A percentile compares a stretch with the other conserved stretches of the same genome.
Evolutionary conservation across 2,329 filamentous ascomycete genomes (phyloP).

Genomic region (Trichoderma sp.): DNA sequence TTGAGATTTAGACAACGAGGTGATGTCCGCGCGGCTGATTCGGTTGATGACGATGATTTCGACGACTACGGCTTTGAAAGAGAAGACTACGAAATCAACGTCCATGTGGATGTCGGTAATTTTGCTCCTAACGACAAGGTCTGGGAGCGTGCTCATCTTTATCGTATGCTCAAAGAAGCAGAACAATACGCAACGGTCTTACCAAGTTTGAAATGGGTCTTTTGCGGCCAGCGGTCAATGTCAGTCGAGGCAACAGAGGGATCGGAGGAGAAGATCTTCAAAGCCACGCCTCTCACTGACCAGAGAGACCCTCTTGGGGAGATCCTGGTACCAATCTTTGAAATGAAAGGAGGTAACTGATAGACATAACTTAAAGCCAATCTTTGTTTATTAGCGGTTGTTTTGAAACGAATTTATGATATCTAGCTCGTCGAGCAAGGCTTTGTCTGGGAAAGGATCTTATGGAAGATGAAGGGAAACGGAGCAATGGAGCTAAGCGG

Average conservation of each 20-base stretch:
- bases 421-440: neutral
- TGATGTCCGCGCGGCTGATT: neutral
- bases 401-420: neutral
- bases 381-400: neutral
- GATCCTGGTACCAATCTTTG: neutral
- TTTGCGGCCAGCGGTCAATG: neutral
- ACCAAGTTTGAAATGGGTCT: neutral
- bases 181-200: neutral
- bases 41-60: neutral
- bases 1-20: neutral
- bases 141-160: conserved; percentile 4
- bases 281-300: neutral
- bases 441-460: neutral
- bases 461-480: neutral
- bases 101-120: neutral
- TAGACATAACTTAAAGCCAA: neutral
- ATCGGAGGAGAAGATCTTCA: neutral
- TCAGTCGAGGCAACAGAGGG: neutral
- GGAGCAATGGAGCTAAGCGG: neutral
- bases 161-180: conserved; percentile 5
- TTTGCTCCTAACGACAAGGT: neutral
- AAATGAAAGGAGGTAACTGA: neutral
- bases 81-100: neutral
- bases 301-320: neutral
- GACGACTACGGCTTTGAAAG: neutral